These are phyloP conservation scores for Pichia sp. DNA, from an alignment of 1,139 yeast genomes.

Conservation along the genomic window DNA sequence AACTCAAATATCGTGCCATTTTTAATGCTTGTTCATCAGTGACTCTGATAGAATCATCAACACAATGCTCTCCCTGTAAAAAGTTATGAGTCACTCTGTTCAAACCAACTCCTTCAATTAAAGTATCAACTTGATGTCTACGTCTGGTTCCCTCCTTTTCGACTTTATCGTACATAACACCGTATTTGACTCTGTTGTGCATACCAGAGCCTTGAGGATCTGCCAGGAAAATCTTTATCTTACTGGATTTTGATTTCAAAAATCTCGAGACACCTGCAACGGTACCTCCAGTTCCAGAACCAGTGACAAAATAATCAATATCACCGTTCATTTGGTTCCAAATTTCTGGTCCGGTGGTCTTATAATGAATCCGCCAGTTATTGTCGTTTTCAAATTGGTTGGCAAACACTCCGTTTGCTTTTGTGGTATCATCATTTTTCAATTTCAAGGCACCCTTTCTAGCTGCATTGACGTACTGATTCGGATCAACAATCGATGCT, in stretches of 20 bases:
- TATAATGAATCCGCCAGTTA: slow-evolving; percentile 81
- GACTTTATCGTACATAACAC: slow-evolving; percentile 86
- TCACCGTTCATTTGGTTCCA: slow-evolving; percentile 55
- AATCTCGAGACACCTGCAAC: slow-evolving; percentile 79
- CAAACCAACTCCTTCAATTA: slow-evolving; percentile 90
- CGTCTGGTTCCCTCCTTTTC: slow-evolving; percentile 92
- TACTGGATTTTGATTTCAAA: slow-evolving; percentile 41
- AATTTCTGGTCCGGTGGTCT: slow-evolving; percentile 87
- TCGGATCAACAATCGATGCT: slow-evolving; percentile 89
- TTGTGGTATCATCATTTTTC: slow-evolving; percentile 33
- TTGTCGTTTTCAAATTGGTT: slow-evolving; percentile 92
- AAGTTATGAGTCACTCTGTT: slow-evolving; percentile 82
- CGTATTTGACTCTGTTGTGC: slow-evolving; percentile 72
- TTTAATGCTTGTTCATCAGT: slow-evolving; percentile 69
- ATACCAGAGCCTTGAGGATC: slow-evolving; percentile 97
- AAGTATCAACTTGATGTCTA: slow-evolving; percentile 92
- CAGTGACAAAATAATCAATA: slow-evolving; percentile 74
- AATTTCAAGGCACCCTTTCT: slow-evolving; percentile 51
- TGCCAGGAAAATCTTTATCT: slow-evolving; percentile 52
- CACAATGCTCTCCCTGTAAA: slow-evolving; percentile 53
- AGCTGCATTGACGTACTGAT: slow-evolving; percentile 89
- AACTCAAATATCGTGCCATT: slow-evolving; percentile 81
- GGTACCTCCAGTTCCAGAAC: slow-evolving; percentile 71
- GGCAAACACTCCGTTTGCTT: slow-evolving; percentile 66
- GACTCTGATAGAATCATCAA: slow-evolving; percentile 77